These are phyloP conservation scores for Lipomyces chichibuensis DNA, from an alignment of 805 yeast species.

Conservation along the genomic window DNA sequence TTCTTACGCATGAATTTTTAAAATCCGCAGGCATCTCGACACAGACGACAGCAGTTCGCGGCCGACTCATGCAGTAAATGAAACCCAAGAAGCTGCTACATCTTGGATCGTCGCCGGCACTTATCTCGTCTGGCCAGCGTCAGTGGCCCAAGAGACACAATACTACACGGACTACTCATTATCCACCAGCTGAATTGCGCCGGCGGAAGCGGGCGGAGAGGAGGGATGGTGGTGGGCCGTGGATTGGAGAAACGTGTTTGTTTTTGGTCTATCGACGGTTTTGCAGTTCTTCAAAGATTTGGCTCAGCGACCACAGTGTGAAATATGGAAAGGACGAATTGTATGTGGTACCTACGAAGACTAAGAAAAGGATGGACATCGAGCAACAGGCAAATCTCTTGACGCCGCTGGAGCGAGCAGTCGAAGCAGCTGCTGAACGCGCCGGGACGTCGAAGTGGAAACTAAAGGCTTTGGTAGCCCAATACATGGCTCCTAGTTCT, in stretches of 20 bases:
- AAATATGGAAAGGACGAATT: not conserved
- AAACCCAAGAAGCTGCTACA: not conserved
- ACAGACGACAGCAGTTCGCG: not conserved
- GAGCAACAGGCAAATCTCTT: not conserved
- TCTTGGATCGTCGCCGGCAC: not conserved
- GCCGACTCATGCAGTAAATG: not conserved
- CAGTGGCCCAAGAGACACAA: not conserved
- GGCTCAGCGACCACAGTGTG: not conserved
- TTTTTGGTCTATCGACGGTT: not conserved
- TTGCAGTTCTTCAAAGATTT: not conserved
- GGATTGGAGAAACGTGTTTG: not conserved
- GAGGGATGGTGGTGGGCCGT: not conserved
- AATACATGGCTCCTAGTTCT: not conserved
- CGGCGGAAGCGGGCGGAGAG: not conserved
- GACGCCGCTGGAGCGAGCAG: not conserved
- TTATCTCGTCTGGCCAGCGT: not conserved
- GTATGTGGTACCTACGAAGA: not conserved
- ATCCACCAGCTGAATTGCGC: not conserved
- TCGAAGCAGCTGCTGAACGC: not conserved
- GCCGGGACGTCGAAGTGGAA: not conserved
- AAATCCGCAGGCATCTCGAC: not conserved
- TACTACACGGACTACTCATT: not conserved
- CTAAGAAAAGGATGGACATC: not conserved
- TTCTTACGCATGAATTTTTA: not conserved
- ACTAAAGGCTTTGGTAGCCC: not conserved